phyloP scores from a whole-genome alignment of 139 green algal species.

The Chlorella sp. region DNA sequence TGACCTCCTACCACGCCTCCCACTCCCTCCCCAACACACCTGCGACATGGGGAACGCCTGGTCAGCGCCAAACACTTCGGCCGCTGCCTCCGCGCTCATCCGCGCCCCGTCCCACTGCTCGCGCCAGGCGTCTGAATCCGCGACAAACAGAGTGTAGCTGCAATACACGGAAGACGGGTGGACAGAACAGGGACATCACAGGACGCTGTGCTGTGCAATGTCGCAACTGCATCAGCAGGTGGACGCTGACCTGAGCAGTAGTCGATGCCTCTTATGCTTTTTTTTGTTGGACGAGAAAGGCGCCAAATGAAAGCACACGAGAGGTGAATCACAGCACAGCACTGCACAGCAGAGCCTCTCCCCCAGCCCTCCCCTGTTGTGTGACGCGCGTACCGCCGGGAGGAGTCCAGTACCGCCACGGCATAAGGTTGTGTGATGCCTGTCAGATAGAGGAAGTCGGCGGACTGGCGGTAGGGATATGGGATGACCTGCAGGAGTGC shows the following conservation, averaged over 20 bases:
- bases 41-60: conserved; percentile 61
- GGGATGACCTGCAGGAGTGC: conserved; percentile 71
- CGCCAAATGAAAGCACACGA: too few relatives aligned
- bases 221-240: too few relatives aligned
- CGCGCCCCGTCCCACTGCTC: conserved; percentile 62
- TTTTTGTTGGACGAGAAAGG: too few relatives aligned
- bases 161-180: neutral
- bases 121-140: conserved; percentile 44
- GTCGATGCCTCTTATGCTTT: too few relatives aligned
- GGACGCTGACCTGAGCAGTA: too few relatives aligned
- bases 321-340: too few relatives aligned
- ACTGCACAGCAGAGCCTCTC: too few relatives aligned
- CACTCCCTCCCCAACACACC: conserved; percentile 39
- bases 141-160: conserved; percentile 57
- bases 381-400: neutral
- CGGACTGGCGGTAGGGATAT: conserved; percentile 83
- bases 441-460: conserved; percentile 91
- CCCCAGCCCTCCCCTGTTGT: too few relatives aligned
- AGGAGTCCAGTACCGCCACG: conserved; percentile 53
- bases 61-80: conserved; percentile 73
- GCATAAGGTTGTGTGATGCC: conserved; percentile 77
- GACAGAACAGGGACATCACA: too few relatives aligned
- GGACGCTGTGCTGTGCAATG: too few relatives aligned
- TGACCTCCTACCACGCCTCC: neutral
- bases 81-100: conserved; percentile 52